Conservation (phyloP, 352 stramenopile genomes). For the Globisporangium okanoganense region DNA sequence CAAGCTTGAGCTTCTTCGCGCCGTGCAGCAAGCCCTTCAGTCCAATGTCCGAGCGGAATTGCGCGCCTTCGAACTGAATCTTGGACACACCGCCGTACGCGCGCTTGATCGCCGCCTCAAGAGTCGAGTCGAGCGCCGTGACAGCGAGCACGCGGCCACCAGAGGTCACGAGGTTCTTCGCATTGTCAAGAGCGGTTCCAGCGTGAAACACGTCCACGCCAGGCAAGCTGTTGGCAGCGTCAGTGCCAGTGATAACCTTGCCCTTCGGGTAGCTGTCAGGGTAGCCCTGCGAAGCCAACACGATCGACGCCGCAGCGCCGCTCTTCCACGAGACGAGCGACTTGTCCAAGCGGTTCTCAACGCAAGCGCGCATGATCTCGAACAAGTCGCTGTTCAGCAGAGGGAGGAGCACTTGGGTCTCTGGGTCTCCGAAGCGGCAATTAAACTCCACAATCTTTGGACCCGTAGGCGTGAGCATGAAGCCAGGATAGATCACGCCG, state of each 20-base stretch:
- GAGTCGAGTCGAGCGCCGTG: constrained; percentile 87
- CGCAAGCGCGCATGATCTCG: constrained; percentile 96
- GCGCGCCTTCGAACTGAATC: constrained; percentile 91
- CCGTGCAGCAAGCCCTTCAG: constrained; percentile 90
- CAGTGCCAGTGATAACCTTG: constrained; percentile 92
- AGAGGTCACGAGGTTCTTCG: constrained; percentile 83
- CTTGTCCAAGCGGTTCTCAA: constrained; percentile 87
- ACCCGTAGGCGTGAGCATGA: constrained; percentile 92
- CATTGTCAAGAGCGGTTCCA: constrained; percentile 86
- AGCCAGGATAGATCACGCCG: constrained; percentile 98
- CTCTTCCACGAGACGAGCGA: constrained; percentile 90
- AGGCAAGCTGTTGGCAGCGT: constrained; percentile 75
- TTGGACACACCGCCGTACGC: constrained; percentile 90
- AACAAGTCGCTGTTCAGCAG: constrained; percentile 98
- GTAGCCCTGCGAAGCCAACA: constrained; percentile 97
- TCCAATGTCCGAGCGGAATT: constrained; percentile 98
- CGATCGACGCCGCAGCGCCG: constrained; percentile 92
- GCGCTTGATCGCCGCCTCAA: constrained; percentile 89
- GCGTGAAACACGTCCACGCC: constrained; percentile 98
- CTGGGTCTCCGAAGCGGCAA: constrained; percentile 98
- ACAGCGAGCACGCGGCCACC: constrained; percentile 97
- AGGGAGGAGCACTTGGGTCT: constrained; percentile 98
- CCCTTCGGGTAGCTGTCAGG: constrained; percentile 98
- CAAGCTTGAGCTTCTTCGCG: constrained; percentile 85
- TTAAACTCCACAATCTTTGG: constrained; percentile 99